A percentile compares a stretch with the other conserved stretches of the same genome.
Conservation (phyloP, 768 basidiomycete species). For the Lyophyllum semitale region DNA sequence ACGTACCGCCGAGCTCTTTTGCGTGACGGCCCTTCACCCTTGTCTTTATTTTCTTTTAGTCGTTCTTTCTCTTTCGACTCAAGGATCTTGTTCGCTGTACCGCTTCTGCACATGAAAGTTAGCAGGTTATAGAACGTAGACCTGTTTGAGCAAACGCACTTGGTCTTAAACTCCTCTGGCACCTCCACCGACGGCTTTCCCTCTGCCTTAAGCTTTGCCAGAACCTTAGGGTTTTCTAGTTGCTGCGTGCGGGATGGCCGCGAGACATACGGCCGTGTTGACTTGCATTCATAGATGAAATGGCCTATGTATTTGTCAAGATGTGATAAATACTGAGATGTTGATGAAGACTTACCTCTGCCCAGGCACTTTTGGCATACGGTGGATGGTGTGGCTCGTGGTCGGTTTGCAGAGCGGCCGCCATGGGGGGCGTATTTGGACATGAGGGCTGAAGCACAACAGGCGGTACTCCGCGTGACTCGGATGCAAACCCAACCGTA, state of each 20-base stretch:
- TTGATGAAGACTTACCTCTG: conserved; percentile 46
- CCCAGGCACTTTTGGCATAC: conserved; percentile 83
- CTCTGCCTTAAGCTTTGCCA: conserved; percentile 67
- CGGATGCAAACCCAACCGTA: too few relatives aligned
- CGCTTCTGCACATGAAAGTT: conserved; percentile 50
- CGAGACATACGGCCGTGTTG: conserved; percentile 75
- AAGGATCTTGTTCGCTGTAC: conserved; percentile 84
- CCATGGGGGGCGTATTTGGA: conserved; percentile 81
- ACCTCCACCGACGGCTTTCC: conserved; percentile 81
- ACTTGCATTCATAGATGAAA: conserved; percentile 91
- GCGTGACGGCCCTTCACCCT: conserved; percentile 39
- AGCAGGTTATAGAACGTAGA: neutral
- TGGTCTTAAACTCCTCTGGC: conserved; percentile 88
- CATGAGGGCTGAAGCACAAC: too few relatives aligned
- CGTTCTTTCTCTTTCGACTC: conserved; percentile 82
- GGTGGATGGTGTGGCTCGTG: conserved; percentile 65
- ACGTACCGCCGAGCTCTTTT: conserved; percentile 39
- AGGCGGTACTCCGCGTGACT: too few relatives aligned
- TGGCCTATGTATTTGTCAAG: conserved; percentile 54
- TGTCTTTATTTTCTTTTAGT: conserved; percentile 41
- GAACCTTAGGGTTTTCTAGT: conserved; percentile 73
- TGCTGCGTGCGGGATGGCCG: conserved; percentile 89
- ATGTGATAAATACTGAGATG: neutral
- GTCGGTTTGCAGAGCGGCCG: conserved; percentile 57
- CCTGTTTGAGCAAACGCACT: conserved; percentile 45